Evolutionary conservation across 495 filamentous ascomycete genomes (phyloP).

Genomic region (Hapsidospora chrysogenum): DNA sequence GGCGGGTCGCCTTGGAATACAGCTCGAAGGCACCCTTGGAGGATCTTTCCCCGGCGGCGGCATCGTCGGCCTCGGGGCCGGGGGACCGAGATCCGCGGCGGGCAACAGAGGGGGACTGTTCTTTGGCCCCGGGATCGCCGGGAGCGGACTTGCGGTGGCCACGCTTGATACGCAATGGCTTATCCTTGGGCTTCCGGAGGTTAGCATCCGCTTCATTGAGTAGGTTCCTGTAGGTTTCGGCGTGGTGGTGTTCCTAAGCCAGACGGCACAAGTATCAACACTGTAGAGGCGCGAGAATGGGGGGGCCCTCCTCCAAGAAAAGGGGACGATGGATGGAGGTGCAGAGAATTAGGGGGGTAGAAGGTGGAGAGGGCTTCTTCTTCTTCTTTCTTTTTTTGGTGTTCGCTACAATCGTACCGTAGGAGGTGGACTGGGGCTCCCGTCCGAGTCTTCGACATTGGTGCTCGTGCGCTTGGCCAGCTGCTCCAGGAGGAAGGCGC

Average conservation of each 20-base stretch:
- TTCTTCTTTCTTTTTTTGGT: no score
- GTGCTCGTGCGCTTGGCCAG: constrained; percentile 71
- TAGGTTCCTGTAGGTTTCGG: constrained; percentile 1
- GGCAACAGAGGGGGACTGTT: constrained; percentile 11
- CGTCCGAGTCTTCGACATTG: constrained; percentile 58
- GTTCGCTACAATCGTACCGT: no score
- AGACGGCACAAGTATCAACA: constrained; percentile 3
- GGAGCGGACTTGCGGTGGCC: constrained; percentile 36
- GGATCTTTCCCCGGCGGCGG: constrained; percentile 14
- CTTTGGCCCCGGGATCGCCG: constrained; percentile 16
- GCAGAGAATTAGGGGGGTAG: not conserved
- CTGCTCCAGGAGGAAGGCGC: constrained; percentile 76
- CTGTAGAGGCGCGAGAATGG: constrained; percentile 3
- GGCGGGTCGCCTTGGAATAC: constrained; percentile 29
- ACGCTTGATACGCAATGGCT: constrained; percentile 77
- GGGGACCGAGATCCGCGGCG: constrained; percentile 14
- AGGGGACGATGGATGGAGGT: not conserved
- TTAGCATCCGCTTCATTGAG: constrained; percentile 5
- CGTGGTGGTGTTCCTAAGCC: not conserved
- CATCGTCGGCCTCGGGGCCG: constrained; percentile 12
- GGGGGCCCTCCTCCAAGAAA: no score
- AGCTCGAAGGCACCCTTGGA: constrained; percentile 32
- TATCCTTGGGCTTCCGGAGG: constrained; percentile 59
- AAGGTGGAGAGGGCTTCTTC: not conserved
- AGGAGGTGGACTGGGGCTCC: constrained; percentile 53